Conservation (phyloP, 1,284 basidiomycete genomes). For the Mixia osmundae region DNA sequence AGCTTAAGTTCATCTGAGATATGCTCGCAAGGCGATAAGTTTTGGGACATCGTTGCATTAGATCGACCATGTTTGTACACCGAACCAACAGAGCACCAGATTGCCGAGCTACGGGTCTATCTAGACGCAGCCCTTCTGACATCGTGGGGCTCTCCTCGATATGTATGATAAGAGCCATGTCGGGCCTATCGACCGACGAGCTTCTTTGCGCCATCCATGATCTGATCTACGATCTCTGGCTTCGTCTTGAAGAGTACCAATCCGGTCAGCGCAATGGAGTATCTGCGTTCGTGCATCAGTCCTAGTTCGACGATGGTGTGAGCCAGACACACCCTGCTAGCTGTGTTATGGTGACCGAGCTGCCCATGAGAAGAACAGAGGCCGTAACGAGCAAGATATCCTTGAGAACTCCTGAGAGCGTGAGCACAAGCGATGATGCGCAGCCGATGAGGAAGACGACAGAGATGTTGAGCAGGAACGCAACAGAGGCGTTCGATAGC, state of each 20-base stretch:
- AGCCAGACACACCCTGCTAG: constrained; percentile 14
- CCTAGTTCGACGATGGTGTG: constrained; percentile 1
- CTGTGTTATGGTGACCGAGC: constrained; percentile 24
- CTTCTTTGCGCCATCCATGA: constrained; percentile 3
- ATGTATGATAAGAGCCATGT: no score
- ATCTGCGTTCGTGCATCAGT: no score
- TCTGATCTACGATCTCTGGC: constrained; percentile 12
- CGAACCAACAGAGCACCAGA: no score
- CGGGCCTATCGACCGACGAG: no score
- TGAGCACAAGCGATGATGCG: constrained; percentile 24
- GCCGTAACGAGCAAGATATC: constrained; percentile 27
- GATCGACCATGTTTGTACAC: no score
- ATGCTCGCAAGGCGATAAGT: no score
- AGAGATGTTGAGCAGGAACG: constrained; percentile 28
- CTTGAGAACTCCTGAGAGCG: constrained; percentile 24
- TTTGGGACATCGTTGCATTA: no score
- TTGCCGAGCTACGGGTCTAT: no score
- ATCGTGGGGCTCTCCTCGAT: no score
- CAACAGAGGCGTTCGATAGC: constrained; percentile 25
- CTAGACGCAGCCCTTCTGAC: no score
- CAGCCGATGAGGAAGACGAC: constrained; percentile 26
- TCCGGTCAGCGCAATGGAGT: constrained; percentile 21
- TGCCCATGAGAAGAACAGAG: constrained; percentile 26
- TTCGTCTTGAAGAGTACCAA: constrained; percentile 24
- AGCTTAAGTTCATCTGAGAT: no score